A percentile compares a stretch with the other conserved stretches of the same genome.
Conservation (phyloP, 2,329 filamentous ascomycete genomes). For the Xylariales sp. region DNA sequence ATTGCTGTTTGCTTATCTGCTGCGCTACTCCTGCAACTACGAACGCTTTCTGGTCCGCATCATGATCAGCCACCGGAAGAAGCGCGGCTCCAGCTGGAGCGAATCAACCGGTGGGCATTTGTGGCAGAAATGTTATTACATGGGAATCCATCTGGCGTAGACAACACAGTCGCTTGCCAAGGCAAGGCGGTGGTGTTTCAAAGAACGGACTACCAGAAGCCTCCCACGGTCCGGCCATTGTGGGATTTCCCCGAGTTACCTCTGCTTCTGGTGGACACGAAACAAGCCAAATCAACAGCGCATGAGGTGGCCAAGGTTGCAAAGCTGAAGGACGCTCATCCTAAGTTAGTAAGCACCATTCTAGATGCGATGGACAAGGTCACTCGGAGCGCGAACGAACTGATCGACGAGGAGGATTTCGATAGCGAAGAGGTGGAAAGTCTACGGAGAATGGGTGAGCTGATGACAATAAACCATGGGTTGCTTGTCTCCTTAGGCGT, state of each 20-base stretch:
- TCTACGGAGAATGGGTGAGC: conserved; percentile 72
- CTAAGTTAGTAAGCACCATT: conserved; percentile 72
- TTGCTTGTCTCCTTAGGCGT: conserved; percentile 87
- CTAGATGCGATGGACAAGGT: conserved; percentile 81
- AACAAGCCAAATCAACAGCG: conserved; percentile 78
- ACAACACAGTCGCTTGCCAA: conserved; percentile 92
- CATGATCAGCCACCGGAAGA: conserved; percentile 85
- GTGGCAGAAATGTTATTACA: conserved; percentile 97
- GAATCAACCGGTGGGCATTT: conserved; percentile 97
- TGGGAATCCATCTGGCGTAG: conserved; percentile 91
- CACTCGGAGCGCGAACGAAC: conserved; percentile 47
- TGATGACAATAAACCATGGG: conserved; percentile 93
- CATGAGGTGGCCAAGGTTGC: conserved; percentile 84
- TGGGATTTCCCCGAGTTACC: conserved; percentile 90
- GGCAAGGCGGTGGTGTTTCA: conserved; percentile 94
- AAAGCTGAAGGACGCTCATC: conserved; percentile 65
- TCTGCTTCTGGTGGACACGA: conserved; percentile 83
- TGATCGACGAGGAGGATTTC: conserved; percentile 60
- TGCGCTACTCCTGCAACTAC: conserved; percentile 81
- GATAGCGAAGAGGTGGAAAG: conserved; percentile 59
- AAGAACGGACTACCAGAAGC: conserved; percentile 69
- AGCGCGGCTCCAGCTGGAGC: conserved; percentile 83
- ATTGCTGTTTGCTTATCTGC: conserved; percentile 85
- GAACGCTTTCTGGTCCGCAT: conserved; percentile 83
- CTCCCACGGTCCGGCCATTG: conserved; percentile 70